Evolutionary conservation across 306 rosid species (phyloP).

Genomic region (peach (Prunus persica)): Prunus_persica_NCBIv2 NC_034015.1:19876001-19876500

Average conservation of each 20-base stretch:
- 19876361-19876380: neutral
- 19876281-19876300: neutral
- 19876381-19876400: neutral
- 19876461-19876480: conserved; percentile 77
- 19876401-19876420: neutral
- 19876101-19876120: conserved; percentile 56
- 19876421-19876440: conserved; percentile 71
- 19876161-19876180: conserved; percentile 79
- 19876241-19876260: conserved; percentile 12
- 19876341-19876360: neutral
- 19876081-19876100: conserved; percentile 70
- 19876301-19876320: no score
- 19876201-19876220: conserved; percentile 81
- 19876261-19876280: neutral
- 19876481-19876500: conserved; percentile 80
- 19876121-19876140: conserved; percentile 70
- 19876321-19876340: no score
- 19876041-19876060: conserved; percentile 60
- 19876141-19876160: conserved; percentile 98
- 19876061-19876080: conserved; percentile 89
- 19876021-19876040: conserved; percentile 56
- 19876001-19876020: conserved; percentile 43
- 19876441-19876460: conserved; percentile 95
- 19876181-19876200: conserved; percentile 75
- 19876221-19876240: conserved; percentile 89